Evolutionary conservation across 2,329 filamentous ascomycete genomes (phyloP), one percentile per base, ranked within the genome.

Genomic region (Acarospora socialis): DNA sequence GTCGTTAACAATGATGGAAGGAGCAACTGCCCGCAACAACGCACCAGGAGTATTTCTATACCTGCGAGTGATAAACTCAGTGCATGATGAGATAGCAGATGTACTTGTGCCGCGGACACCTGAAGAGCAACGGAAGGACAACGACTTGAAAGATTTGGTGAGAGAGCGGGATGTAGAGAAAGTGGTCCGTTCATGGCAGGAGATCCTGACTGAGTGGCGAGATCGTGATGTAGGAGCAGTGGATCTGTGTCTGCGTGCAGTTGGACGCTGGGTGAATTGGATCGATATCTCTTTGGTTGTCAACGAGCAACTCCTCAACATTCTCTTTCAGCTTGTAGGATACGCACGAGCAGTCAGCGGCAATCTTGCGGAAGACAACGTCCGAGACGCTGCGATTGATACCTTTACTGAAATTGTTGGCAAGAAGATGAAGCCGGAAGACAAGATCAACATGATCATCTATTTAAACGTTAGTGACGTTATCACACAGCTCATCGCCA

Each of bases 221-320:
- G 68, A 70, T 48, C 66, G 73, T 35, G 72, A 79, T 43, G 76
- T 84, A 48, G 54, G 60, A 24, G 69, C 95, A 36, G 69, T 92
- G 25, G 84, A 94, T 54, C 76, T 92, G 67, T 86, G 81, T 46
- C 66, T 98, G 32, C 83, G 79, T 56, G 79, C 84, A n/a, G 74
- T 98, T 43, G 84, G 83, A 21, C 90, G 87, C 54, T 98, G 90
- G 87, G 84, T 93, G 38, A 92, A 84, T 67, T 98, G 90, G 90
- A 92, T 92, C 49, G 90, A 95, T 51, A 95, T 98, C 46, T 81
- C 80, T 30, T 65, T 98, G 35, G 76, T 98, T 26, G 82, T 98
- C 46, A 92, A 92, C 55, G 73, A 86, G 51, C 72, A 77, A 33
- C 90, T 93, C 69, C 73, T 95, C 47, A 75, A 70, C 50, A 69